Percentiles rank a stretch among this genome's conserved stretches.
phyloP scores from a whole-genome alignment of 345 rosid genomes.

The Populus nigra region DNA sequence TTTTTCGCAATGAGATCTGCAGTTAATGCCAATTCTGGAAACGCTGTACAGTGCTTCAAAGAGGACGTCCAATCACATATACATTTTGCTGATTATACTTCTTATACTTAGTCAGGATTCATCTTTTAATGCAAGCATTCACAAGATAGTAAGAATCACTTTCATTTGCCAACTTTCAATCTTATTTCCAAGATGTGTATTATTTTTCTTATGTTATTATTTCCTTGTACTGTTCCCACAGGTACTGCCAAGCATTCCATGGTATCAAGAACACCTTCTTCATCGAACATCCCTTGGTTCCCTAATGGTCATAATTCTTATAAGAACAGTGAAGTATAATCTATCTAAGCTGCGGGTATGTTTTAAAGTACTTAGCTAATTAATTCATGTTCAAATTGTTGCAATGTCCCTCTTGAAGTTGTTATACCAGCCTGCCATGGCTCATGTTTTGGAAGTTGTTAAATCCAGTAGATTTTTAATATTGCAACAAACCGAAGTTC shows the following conservation, averaged over 20 bases:
- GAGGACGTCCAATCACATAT: constrained; percentile 91
- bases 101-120: constrained; percentile 98
- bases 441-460: neutral
- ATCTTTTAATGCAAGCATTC: constrained; percentile 86
- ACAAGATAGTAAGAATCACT: constrained; percentile 72
- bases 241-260: constrained; percentile 83
- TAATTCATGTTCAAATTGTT: constrained; percentile 2
- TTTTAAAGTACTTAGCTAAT: constrained; percentile 16
- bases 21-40: constrained; percentile 97
- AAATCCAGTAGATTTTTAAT: neutral
- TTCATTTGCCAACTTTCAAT: constrained; percentile 9
- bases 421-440: neutral
- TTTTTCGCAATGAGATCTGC: constrained; percentile 30
- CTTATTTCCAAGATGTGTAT: constrained; percentile 11
- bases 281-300: constrained; percentile 97
- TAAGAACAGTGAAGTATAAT: constrained; percentile 95
- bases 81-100: constrained; percentile 91
- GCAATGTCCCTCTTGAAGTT: neutral
- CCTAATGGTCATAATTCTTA: constrained; percentile 77
- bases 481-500: neutral
- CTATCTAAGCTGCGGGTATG: constrained; percentile 96
- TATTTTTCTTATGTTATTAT: neutral
- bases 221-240: constrained; percentile 14
- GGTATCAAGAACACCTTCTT: constrained; percentile 97
- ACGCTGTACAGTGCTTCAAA: constrained; percentile 77